Conservation (phyloP, 129 eudicot genomes). For the Deinandra increscens region DNA sequence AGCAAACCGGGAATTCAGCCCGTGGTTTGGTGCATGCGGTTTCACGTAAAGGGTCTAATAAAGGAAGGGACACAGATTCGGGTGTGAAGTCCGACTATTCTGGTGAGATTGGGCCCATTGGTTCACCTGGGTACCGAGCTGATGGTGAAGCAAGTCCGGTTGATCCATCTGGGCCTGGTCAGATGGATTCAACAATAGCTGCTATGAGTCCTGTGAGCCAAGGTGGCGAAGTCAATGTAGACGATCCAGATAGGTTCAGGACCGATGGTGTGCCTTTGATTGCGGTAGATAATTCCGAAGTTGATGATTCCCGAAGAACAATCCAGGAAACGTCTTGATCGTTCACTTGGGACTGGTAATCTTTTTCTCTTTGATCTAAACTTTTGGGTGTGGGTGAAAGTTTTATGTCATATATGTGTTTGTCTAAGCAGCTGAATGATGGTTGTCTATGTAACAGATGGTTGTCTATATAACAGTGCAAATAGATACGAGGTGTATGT, state of each 20-base stretch:
- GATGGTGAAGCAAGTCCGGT: constrained; percentile 30
- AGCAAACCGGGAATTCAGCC: constrained; percentile 70
- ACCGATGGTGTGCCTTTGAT: background rate
- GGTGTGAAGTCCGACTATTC: constrained; percentile 40
- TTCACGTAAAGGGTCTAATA: constrained; percentile 56
- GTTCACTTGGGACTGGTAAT: constrained; percentile 2
- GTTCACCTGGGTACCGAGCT: constrained; percentile 33
- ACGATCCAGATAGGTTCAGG: constrained; percentile 14
- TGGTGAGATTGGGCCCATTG: constrained; percentile 35
- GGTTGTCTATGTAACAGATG: background rate
- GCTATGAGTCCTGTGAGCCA: constrained; percentile 18
- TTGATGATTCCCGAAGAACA: constrained; percentile 11
- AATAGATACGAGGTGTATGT: background rate
- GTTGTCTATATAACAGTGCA: constrained; percentile 3
- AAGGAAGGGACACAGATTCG: constrained; percentile 32
- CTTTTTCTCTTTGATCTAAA: background rate
- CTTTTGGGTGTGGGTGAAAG: constrained; percentile 3
- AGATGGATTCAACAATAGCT: constrained; percentile 23
- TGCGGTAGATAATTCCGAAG: constrained; percentile 7
- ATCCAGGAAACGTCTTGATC: background rate
- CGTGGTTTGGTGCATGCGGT: constrained; percentile 49
- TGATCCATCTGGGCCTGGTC: constrained; percentile 17
- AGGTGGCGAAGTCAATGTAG: constrained; percentile 9
- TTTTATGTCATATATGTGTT: constrained; percentile 12
- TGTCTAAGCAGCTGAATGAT: constrained; percentile 19